These are phyloP conservation scores for Botrytis squamosa DNA, from an alignment of 2,329 filamentous ascomycete genomes.

Conservation along the genomic window DNA sequence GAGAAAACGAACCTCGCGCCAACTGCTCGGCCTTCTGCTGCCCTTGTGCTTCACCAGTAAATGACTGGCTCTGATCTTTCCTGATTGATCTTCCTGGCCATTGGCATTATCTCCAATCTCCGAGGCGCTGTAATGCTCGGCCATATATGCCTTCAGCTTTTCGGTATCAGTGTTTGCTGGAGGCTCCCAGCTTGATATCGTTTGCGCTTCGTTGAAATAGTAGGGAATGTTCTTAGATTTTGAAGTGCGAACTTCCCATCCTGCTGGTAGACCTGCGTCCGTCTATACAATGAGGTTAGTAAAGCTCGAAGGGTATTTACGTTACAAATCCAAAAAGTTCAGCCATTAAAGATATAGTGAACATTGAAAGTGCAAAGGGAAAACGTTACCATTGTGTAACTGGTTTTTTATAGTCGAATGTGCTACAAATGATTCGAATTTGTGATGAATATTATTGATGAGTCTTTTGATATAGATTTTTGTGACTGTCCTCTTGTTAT, in stretches of 20 bases:
- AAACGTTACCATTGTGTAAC: slow-evolving; percentile 18
- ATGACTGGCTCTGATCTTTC: slow-evolving; percentile 92
- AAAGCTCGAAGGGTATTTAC: background rate
- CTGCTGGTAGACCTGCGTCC: slow-evolving; percentile 76
- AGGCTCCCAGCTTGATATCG: slow-evolving; percentile 93
- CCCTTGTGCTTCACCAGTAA: slow-evolving; percentile 90
- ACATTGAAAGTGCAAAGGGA: background rate
- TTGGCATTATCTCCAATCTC: slow-evolving; percentile 43
- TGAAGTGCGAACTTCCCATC: slow-evolving; percentile 96
- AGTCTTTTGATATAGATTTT: background rate
- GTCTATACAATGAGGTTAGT: slow-evolving; percentile 44
- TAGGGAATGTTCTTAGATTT: slow-evolving; percentile 99
- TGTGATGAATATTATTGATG: background rate
- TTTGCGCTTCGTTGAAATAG: slow-evolving; percentile 89
- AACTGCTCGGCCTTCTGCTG: slow-evolving; percentile 86
- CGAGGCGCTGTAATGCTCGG: slow-evolving; percentile 70
- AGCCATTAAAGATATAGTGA: background rate
- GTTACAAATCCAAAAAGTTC: background rate
- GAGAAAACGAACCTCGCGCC: slow-evolving; percentile 64
- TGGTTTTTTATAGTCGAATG: background rate
- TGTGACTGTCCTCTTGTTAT: background rate
- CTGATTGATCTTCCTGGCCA: slow-evolving; percentile 49
- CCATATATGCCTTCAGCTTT: slow-evolving; percentile 93
- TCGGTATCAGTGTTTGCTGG: slow-evolving; percentile 85
- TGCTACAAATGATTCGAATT: background rate